phyloP scores from a whole-genome alignment of 108 stramenopile species.

The Nannochloropsis oceanica region DNA sequence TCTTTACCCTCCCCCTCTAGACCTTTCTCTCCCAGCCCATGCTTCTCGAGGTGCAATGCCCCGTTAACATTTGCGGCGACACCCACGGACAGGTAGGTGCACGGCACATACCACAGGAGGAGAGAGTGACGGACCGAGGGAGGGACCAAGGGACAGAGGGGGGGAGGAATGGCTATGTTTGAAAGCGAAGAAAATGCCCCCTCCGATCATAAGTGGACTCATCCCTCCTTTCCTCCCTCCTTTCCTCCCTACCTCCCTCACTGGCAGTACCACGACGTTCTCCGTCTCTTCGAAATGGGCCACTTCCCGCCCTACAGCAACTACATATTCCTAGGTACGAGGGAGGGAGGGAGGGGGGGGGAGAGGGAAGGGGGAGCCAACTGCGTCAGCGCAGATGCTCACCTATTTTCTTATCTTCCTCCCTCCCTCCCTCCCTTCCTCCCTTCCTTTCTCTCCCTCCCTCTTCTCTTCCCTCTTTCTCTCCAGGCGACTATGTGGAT shows the following conservation, averaged over 20 bases:
- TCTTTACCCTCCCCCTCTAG: slow-evolving; percentile 14
- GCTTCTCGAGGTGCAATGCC: slow-evolving; percentile 81
- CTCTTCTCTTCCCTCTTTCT: too few relatives aligned
- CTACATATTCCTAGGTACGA: slow-evolving; percentile 24
- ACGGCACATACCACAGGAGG: background rate
- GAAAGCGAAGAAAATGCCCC: too few relatives aligned
- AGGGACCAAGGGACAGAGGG: background rate
- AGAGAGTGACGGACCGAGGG: background rate
- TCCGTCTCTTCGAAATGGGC: slow-evolving; percentile 77
- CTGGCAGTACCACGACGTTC: slow-evolving; percentile 74
- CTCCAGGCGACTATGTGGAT: slow-evolving; percentile 38
- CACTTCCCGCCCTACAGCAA: slow-evolving; percentile 32
- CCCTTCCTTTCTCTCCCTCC: background rate
- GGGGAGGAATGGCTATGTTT: background rate
- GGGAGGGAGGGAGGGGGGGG: background rate
- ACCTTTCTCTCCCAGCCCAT: slow-evolving; percentile 90
- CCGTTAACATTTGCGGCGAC: slow-evolving; percentile 94
- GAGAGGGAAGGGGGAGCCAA: background rate
- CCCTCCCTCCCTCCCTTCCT: background rate
- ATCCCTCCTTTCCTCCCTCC: background rate
- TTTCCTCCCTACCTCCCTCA: background rate
- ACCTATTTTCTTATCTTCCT: background rate
- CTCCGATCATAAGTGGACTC: background rate
- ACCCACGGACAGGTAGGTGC: slow-evolving; percentile 47
- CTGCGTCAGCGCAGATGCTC: too few relatives aligned